A percentile compares a stretch with the other conserved stretches of the same genome.
phyloP scores from a whole-genome alignment of 2,329 filamentous ascomycete species.

The Clarireedia monteithiana region DNA sequence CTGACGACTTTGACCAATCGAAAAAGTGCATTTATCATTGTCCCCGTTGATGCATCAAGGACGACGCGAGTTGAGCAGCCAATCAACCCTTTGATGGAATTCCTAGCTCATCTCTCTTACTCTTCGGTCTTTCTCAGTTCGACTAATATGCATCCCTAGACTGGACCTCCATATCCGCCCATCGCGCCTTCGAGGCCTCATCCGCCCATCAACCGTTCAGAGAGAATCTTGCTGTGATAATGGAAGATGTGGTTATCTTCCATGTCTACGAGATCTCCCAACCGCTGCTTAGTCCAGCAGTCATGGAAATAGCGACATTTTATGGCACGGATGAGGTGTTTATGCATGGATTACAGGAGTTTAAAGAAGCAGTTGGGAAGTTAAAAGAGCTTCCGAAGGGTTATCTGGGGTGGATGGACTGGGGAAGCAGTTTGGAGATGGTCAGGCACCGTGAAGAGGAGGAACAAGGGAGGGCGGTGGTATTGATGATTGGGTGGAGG shows the following conservation, averaged over 20 bases:
- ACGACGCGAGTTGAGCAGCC: not conserved
- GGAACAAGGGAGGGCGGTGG: slow-evolving; percentile 11
- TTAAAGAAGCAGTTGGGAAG: not conserved
- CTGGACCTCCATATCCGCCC: slow-evolving; percentile 34
- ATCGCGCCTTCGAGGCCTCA: slow-evolving; percentile 34
- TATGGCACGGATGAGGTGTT: slow-evolving; percentile 9
- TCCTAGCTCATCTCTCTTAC: not conserved
- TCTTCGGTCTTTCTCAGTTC: not conserved
- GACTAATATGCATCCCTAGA: not conserved
- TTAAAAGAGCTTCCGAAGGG: not conserved
- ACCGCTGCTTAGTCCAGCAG: slow-evolving; percentile 5
- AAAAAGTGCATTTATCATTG: too few species aligned
- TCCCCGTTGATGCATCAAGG: too few species aligned
- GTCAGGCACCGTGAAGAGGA: slow-evolving; percentile 6
- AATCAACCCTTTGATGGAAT: not conserved
- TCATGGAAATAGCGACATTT: slow-evolving; percentile 19
- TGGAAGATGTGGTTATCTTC: slow-evolving; percentile 11
- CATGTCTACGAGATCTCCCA: slow-evolving; percentile 12
- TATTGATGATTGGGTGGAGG: slow-evolving; percentile 20
- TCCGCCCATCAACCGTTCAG: slow-evolving; percentile 34
- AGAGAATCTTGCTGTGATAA: slow-evolving; percentile 3
- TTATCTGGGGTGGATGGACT: not conserved
- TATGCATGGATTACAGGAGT: not conserved
- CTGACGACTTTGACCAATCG: too few species aligned
- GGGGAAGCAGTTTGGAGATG: slow-evolving; percentile 6